Conservation (phyloP, 2,329 filamentous ascomycete species). For the Fusarium cyanostomum region DNA sequence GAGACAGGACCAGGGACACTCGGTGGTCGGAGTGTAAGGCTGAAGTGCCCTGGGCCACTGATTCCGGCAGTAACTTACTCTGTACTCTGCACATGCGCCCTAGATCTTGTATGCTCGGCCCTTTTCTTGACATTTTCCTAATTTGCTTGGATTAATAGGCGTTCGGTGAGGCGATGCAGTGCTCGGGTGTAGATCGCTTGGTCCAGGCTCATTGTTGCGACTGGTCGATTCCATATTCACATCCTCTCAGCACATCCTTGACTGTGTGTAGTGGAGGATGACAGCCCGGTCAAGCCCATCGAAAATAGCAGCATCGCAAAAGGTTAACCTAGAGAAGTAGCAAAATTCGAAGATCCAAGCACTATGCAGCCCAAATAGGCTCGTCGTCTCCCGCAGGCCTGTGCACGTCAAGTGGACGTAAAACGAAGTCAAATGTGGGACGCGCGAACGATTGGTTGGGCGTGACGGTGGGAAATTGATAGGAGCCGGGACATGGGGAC, state of each 20-base stretch:
- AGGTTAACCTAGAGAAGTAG: too few species aligned
- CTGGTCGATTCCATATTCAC: too few species aligned
- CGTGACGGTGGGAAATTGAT: slow-evolving; percentile 18
- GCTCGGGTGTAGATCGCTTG: too few species aligned
- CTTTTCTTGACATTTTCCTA: too few species aligned
- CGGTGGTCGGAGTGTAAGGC: slow-evolving; percentile 33
- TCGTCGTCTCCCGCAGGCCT: not conserved
- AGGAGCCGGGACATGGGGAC: slow-evolving; percentile 7
- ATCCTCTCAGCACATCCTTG: too few species aligned
- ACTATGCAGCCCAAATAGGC: not conserved
- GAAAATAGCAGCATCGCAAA: too few species aligned
- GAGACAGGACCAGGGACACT: slow-evolving; percentile 18
- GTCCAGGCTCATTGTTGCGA: too few species aligned
- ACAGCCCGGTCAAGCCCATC: not conserved
- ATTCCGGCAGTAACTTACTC: too few species aligned
- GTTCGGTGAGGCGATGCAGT: too few species aligned
- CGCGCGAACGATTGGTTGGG: not conserved
- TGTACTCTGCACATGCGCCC: too few species aligned
- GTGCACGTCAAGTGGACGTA: not conserved
- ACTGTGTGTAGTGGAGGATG: not conserved
- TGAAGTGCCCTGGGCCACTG: slow-evolving; percentile 9
- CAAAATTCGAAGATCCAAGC: not conserved
- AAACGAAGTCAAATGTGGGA: slow-evolving; percentile 26
- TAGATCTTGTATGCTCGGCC: too few species aligned
- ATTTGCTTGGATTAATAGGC: too few species aligned